These are phyloP conservation scores for Coemansia sp. DNA, from an alignment of 371 early-diverging fungal species.

Conservation along the genomic window DNA sequence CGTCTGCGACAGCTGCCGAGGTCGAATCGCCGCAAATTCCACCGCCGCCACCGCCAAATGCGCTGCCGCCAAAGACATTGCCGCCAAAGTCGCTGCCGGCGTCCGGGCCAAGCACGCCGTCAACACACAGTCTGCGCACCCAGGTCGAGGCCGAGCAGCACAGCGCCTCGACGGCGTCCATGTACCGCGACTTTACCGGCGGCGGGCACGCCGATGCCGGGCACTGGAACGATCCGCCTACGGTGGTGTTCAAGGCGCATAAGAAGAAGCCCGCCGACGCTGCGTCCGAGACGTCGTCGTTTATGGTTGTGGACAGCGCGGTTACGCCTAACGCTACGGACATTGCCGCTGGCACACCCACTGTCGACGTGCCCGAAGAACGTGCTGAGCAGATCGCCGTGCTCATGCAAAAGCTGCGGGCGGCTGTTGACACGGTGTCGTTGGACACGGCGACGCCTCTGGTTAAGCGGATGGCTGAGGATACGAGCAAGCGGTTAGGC, in stretches of 20 bases:
- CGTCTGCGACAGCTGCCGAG: slow-evolving; percentile 1
- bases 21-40: slow-evolving; percentile 1
- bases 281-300: slow-evolving; percentile 19
- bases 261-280: slow-evolving; percentile 6
- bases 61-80: not conserved
- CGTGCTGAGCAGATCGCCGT: slow-evolving; percentile 6
- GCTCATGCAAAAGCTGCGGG: slow-evolving; percentile 2
- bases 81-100: slow-evolving; percentile 5
- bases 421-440: not conserved
- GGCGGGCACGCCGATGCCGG: slow-evolving; percentile 44
- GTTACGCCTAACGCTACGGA: not conserved
- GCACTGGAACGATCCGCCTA: slow-evolving; percentile 52
- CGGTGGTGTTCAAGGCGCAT: slow-evolving; percentile 31
- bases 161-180: slow-evolving; percentile 18
- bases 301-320: slow-evolving; percentile 24
- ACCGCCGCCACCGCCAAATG: slow-evolving; percentile 13
- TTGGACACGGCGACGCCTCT: slow-evolving; percentile 9
- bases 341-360: slow-evolving; percentile 1
- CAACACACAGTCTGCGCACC: slow-evolving; percentile 27
- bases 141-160: slow-evolving; percentile 29
- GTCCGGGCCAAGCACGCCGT: slow-evolving; percentile 12
- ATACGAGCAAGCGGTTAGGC: slow-evolving; percentile 33
- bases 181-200: slow-evolving; percentile 43
- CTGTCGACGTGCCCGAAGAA: slow-evolving; percentile 12
- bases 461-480: slow-evolving; percentile 30